These are phyloP conservation scores for Shiraia sp. DNA, from an alignment of 2,329 filamentous ascomycete species.

Conservation along the genomic window DNA sequence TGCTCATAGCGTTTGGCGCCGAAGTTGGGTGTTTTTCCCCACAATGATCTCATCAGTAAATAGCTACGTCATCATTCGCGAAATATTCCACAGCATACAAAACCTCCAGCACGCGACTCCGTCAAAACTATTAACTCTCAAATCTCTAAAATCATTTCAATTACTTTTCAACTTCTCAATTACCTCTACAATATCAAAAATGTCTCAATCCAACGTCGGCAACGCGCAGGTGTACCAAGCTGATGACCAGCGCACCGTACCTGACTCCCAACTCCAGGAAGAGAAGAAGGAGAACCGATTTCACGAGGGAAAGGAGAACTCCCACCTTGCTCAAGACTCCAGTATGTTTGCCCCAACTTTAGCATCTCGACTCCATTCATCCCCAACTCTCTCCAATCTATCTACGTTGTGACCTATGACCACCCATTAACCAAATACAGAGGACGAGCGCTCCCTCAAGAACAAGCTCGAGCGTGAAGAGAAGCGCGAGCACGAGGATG, in stretches of 20 bases:
- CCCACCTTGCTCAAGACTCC: constrained; percentile 70
- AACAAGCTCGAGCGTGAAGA: constrained; percentile 70
- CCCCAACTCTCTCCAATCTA: constrained; percentile 2
- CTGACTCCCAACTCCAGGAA: constrained; percentile 57
- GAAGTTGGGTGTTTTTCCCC: constrained; percentile 12
- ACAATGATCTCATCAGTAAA: constrained; percentile 27
- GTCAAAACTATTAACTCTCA: constrained; percentile 1
- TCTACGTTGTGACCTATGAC: background rate
- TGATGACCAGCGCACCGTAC: constrained; percentile 72
- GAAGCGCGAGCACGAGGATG: constrained; percentile 51
- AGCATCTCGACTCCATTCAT: background rate
- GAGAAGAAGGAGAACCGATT: constrained; percentile 63
- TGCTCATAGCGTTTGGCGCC: background rate
- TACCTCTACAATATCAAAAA: too few species aligned
- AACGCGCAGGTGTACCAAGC: constrained; percentile 69
- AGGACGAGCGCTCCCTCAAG: constrained; percentile 72
- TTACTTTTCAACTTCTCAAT: background rate
- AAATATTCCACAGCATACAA: constrained; percentile 2
- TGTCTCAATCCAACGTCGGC: constrained; percentile 70
- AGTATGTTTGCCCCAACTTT: constrained; percentile 56
- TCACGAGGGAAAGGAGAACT: constrained; percentile 72
- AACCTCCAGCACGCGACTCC: background rate
- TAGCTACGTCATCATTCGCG: constrained; percentile 26
- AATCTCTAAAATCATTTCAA: background rate
- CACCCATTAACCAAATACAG: constrained; percentile 33